phyloP scores from a whole-genome alignment of 2,329 filamentous ascomycete species.

The Chalaropsis ovoidea region DNA sequence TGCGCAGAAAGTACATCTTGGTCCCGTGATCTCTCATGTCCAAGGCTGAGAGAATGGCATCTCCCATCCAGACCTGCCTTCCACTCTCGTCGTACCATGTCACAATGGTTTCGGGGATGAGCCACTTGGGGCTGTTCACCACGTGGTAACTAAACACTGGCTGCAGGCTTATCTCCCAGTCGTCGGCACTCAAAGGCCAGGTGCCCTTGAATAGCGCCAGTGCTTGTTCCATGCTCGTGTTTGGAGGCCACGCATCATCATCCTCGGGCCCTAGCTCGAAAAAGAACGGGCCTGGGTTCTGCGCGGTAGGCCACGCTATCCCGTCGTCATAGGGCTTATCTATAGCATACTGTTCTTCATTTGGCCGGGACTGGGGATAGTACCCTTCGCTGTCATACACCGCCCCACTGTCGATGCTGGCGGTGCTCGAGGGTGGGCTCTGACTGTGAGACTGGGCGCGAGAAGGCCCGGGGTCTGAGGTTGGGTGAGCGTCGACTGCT shows the following conservation, averaged over 20 bases:
- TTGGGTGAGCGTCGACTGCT: neutral
- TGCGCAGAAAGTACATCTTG: conserved; percentile 5
- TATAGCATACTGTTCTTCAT: conserved; percentile 3
- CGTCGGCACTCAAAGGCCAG: conserved; percentile 10
- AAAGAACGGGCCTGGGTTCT: conserved; percentile 2
- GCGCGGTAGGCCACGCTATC: neutral
- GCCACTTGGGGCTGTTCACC: conserved; percentile 12
- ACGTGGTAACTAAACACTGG: conserved; percentile 6
- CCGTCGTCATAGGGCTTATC: neutral
- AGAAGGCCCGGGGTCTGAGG: conserved; percentile 1
- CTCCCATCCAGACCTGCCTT: conserved; percentile 8
- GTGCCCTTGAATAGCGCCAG: conserved; percentile 6
- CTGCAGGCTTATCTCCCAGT: conserved; percentile 4
- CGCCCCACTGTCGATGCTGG: conserved; percentile 11
- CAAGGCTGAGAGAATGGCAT: conserved; percentile 2
- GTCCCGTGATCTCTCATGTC: conserved; percentile 13
- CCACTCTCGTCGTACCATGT: conserved; percentile 8
- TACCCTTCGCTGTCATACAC: neutral
- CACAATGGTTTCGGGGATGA: conserved; percentile 12
- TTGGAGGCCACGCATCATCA: conserved; percentile 5
- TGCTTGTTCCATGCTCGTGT: conserved; percentile 8
- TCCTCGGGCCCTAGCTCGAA: conserved; percentile 9
- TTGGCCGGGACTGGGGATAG: neutral
- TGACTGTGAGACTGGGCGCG: neutral
- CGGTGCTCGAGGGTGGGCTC: neutral